phyloP scores from a whole-genome alignment of 352 stramenopile species.

The Nothophytophthora sp. region DNA sequence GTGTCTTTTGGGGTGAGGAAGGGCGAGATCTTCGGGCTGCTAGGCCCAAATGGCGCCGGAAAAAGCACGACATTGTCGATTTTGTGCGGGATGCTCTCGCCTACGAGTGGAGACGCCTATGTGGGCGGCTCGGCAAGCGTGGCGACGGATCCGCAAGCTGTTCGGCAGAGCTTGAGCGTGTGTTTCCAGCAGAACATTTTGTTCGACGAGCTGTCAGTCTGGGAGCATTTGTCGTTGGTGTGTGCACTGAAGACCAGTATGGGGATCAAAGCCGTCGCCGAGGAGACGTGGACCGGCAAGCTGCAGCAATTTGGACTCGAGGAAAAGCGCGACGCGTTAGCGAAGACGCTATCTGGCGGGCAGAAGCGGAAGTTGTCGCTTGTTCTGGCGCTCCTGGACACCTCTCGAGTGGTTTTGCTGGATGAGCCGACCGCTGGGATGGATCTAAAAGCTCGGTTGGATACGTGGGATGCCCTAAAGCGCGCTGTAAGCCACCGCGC shows the following conservation, averaged over 20 bases:
- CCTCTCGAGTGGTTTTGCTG: slow-evolving; percentile 65
- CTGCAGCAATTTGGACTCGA: slow-evolving; percentile 68
- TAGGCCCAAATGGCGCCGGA: slow-evolving; percentile 94
- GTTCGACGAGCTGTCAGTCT: slow-evolving; percentile 73
- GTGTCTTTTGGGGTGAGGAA: slow-evolving; percentile 88
- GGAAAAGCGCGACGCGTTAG: slow-evolving; percentile 64
- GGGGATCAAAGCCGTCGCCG: slow-evolving; percentile 46
- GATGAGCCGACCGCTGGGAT: slow-evolving; percentile 86
- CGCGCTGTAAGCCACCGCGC: slow-evolving; percentile 64
- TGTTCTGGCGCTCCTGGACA: slow-evolving; percentile 73
- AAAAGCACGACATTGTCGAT: slow-evolving; percentile 98
- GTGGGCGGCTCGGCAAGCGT: slow-evolving; percentile 59
- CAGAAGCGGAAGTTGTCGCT: slow-evolving; percentile 86
- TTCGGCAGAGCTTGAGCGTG: slow-evolving; percentile 75
- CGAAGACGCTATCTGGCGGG: slow-evolving; percentile 73
- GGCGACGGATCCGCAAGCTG: slow-evolving; percentile 36
- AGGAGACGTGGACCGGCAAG: slow-evolving; percentile 54
- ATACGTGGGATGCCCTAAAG: slow-evolving; percentile 81
- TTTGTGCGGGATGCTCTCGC: slow-evolving; percentile 91
- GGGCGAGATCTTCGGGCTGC: slow-evolving; percentile 93
- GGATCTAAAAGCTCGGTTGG: slow-evolving; percentile 70
- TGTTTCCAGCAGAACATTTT: slow-evolving; percentile 89
- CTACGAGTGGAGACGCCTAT: slow-evolving; percentile 71
- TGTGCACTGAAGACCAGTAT: slow-evolving; percentile 65
- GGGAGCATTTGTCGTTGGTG: slow-evolving; percentile 73